phyloP scores from a whole-genome alignment of 176 grass and related monocot genomes.

The Thinopyrum elongatum region DNA sequence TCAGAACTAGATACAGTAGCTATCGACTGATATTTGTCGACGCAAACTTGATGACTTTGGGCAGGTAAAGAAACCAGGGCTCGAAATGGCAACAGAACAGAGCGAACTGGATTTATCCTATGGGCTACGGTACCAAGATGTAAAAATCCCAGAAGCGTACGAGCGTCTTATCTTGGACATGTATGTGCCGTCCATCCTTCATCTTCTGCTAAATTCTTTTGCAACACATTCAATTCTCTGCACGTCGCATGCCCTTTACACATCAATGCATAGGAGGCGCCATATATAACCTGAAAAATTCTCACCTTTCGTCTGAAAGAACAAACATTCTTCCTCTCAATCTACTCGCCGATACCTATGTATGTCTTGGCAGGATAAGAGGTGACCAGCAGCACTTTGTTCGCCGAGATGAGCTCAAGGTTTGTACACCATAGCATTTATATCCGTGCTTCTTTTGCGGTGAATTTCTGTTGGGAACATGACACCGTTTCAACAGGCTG shows the following conservation, averaged over 20 bases:
- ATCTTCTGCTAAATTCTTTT: constrained; percentile 12
- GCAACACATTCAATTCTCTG: neutral
- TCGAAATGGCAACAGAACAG: constrained; percentile 96
- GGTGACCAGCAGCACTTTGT: constrained; percentile 98
- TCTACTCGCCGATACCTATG: neutral
- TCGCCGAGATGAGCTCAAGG: constrained; percentile 87
- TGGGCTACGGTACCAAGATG: constrained; percentile 75
- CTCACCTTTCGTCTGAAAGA: neutral
- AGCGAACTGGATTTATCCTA: constrained; percentile 98
- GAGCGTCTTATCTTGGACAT: constrained; percentile 97
- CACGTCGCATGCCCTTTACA: neutral
- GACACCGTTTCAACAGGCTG: constrained; percentile 54
- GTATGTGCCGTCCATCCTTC: constrained; percentile 38
- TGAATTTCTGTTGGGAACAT: neutral
- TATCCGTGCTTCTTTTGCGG: neutral
- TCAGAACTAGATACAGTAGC: neutral
- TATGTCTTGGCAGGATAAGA: constrained; percentile 69
- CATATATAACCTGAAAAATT: neutral
- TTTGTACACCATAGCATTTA: constrained; percentile 22
- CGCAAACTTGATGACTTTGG: constrained; percentile 16
- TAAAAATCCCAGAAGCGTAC: constrained; percentile 89
- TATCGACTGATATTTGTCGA: neutral
- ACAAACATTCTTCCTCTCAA: neutral
- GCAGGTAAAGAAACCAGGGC: constrained; percentile 95
- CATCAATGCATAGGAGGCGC: neutral